phyloP scores from a whole-genome alignment of 2,329 filamentous ascomycete species.

The Fusarium acutatum region DNA sequence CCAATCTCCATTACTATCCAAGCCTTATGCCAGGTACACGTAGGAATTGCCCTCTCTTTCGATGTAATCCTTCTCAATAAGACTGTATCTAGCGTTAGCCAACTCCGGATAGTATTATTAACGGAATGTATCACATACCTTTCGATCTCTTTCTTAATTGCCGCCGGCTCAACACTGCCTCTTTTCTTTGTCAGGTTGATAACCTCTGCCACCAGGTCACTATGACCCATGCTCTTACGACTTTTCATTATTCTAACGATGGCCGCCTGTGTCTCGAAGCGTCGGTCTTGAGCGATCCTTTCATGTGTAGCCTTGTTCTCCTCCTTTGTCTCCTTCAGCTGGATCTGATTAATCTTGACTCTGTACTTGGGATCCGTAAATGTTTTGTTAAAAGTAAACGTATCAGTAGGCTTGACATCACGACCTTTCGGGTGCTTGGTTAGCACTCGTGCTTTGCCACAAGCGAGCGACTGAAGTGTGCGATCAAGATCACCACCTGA shows the following conservation, averaged over 20 bases:
- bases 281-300: slow-evolving; percentile 85
- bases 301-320: slow-evolving; percentile 96
- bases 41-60: slow-evolving; percentile 79
- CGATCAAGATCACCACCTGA: slow-evolving; percentile 82
- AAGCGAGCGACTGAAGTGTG: slow-evolving; percentile 94
- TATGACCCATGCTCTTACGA: slow-evolving; percentile 84
- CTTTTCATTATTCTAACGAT: slow-evolving; percentile 98
- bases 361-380: slow-evolving; percentile 87
- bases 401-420: slow-evolving; percentile 81
- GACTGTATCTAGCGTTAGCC: slow-evolving; percentile 54
- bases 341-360: slow-evolving; percentile 99
- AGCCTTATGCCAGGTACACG: slow-evolving; percentile 70
- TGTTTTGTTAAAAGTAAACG: slow-evolving; percentile 79
- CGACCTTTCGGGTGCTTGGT: slow-evolving; percentile 85
- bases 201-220: slow-evolving; percentile 89
- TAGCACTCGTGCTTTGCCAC: slow-evolving; percentile 85
- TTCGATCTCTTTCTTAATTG: slow-evolving; percentile 98
- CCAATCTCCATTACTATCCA: not conserved
- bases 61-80: slow-evolving; percentile 94
- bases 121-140: slow-evolving; percentile 65
- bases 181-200: slow-evolving; percentile 89
- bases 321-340: slow-evolving; percentile 93
- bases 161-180: slow-evolving; percentile 82
- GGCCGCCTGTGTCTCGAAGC: slow-evolving; percentile 96
- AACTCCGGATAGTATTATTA: not conserved